A percentile compares a stretch with the other conserved stretches of the same genome.
phyloP scores from a whole-genome alignment of 2,329 filamentous ascomycete species.

The Aspergillus sojae region DNA sequence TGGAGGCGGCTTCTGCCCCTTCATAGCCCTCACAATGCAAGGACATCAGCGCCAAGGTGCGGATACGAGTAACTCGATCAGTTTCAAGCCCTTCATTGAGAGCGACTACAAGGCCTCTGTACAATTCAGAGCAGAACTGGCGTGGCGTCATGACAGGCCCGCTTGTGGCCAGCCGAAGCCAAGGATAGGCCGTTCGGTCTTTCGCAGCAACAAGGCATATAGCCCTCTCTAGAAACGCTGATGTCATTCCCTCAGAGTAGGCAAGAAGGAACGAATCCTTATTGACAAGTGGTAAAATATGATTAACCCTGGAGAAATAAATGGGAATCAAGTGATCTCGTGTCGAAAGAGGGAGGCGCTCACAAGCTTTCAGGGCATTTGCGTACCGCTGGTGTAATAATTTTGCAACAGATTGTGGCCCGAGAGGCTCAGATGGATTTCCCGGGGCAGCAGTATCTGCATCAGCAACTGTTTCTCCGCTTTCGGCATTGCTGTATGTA shows the following conservation, averaged over 20 bases:
- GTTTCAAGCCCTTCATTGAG: slow-evolving; percentile 42
- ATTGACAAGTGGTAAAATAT: slow-evolving; percentile 42
- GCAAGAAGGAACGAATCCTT: slow-evolving; percentile 27
- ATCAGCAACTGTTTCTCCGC: slow-evolving; percentile 1
- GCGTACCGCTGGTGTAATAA: slow-evolving; percentile 29
- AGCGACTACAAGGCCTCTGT: slow-evolving; percentile 39
- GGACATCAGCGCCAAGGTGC: slow-evolving; percentile 43
- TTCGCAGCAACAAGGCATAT: slow-evolving; percentile 47
- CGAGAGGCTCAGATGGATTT: slow-evolving; percentile 1
- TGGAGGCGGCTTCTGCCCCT: slow-evolving; percentile 43
- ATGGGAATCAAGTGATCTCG: slow-evolving; percentile 35
- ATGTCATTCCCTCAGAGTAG: slow-evolving; percentile 28
- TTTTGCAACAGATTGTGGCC: slow-evolving; percentile 15
- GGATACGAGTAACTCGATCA: slow-evolving; percentile 41
- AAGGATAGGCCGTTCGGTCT: slow-evolving; percentile 32
- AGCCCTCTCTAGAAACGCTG: slow-evolving; percentile 42
- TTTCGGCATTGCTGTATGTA: slow-evolving; percentile 12
- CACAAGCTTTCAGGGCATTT: slow-evolving; percentile 30
- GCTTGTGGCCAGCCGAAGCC: slow-evolving; percentile 33
- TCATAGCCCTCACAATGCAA: slow-evolving; percentile 45
- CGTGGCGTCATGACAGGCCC: slow-evolving; percentile 37
- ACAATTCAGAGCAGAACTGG: slow-evolving; percentile 42
- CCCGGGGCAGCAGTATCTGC: not conserved
- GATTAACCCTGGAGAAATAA: slow-evolving; percentile 42
- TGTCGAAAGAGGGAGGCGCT: slow-evolving; percentile 36